Evolutionary conservation across 306 rosid genomes (phyloP), one percentile per base, ranked within the genome.

Genomic region (Parietaria judaica): DNA sequence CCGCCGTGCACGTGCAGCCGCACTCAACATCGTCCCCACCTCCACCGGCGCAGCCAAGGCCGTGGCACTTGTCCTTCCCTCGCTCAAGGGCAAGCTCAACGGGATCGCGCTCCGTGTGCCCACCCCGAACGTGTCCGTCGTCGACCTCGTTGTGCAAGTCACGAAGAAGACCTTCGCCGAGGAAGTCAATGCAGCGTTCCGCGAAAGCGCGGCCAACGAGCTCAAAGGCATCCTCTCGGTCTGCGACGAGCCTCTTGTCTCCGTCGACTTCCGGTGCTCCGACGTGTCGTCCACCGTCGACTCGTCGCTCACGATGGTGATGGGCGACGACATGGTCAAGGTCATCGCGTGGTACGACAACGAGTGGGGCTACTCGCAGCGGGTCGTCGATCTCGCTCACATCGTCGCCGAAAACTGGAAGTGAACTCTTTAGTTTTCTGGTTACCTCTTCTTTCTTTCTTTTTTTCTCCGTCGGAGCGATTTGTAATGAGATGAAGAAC

Each of bases 41-140:
- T 92, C 98, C 15, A 92, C 98, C 0, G 98, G 98, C 58, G 96
- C 98, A n/a, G 98, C 98, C n/a, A 92, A 88, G 76, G 99, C 99
- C 1, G 96, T 92, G 36, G 95, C 99, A 17, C 86, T 92, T 2
- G 99, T 88, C 64, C 96, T 92, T 9, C 99, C 96, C 46, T 55
- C 84, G 15, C 95, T 92, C 23, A 92, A 92, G 11, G 99, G 99
- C 10, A 92, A 92, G 67, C 94, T 92, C 53, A 88, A 92, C 1
- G 95, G 96, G 61, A 92, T 92, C 41, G 99, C 99, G 3, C 81
- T 92, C 8, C 96, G 96, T 51, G 99, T 92, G 72, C 96, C 99
- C 17, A 92, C 99, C 36, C 99, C 99, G 5, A 92, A 92, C 46
- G 99, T 92, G 31, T 92, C 96, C 0, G 96, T 92, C 12, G 99